phyloP scores from a whole-genome alignment of 352 stramenopile genomes.

The Pythium aristosporum region DNA sequence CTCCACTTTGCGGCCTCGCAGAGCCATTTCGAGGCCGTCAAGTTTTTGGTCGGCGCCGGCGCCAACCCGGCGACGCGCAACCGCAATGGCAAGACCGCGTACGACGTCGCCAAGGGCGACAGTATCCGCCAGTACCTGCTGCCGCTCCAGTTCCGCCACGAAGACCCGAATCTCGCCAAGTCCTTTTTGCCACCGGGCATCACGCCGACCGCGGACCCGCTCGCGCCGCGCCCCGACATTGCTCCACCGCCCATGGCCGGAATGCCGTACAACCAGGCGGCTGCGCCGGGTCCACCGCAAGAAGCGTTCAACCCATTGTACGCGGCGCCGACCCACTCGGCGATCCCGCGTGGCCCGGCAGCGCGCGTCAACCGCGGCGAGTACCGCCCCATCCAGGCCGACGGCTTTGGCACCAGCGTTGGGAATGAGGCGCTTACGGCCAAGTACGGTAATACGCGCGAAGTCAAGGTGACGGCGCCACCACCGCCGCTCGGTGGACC shows the following conservation, averaged over 20 bases:
- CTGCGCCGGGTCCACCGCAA: conserved; percentile 19
- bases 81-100: conserved; percentile 71
- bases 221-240: conserved; percentile 60
- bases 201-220: conserved; percentile 65
- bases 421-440: conserved; percentile 86
- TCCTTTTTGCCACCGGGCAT: conserved; percentile 73
- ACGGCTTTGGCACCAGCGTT: conserved; percentile 88
- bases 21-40: conserved; percentile 69
- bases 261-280: conserved; percentile 39
- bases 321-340: conserved; percentile 74
- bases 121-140: conserved; percentile 83
- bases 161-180: conserved; percentile 63
- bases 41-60: conserved; percentile 65
- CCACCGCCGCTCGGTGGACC: conserved; percentile 43
- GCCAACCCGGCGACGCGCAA: conserved; percentile 82
- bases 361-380: conserved; percentile 64
- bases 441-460: conserved; percentile 87
- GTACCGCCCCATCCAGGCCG: conserved; percentile 83
- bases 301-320: conserved; percentile 64
- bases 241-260: conserved; percentile 60
- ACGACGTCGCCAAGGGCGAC: conserved; percentile 85
- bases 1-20: conserved; percentile 83
- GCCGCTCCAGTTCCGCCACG: conserved; percentile 86
- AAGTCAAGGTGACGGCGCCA: conserved; percentile 76
- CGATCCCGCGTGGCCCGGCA: conserved; percentile 59